These are phyloP conservation scores for Fusarium transvaalense DNA, from an alignment of 2,329 filamentous ascomycete species.

Conservation along the genomic window DNA sequence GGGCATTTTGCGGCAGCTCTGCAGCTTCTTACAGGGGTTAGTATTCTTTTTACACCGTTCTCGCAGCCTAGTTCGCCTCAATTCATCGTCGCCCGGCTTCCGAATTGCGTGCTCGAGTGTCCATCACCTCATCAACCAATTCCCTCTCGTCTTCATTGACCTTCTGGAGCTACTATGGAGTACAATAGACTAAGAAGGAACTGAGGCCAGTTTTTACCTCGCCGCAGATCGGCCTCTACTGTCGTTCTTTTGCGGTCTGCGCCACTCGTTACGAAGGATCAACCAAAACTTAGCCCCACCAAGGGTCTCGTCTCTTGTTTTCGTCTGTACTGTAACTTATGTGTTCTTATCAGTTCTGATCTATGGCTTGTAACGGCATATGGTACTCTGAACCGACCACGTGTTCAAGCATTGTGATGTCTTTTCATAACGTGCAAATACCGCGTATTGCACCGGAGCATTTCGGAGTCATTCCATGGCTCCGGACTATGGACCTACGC, in stretches of 20 bases:
- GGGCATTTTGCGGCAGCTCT: constrained; percentile 42
- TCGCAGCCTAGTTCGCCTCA: constrained; percentile 40
- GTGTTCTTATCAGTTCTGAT: constrained; percentile 14
- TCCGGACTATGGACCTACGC: not conserved
- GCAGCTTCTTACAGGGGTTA: constrained; percentile 33
- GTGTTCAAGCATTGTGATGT: constrained; percentile 24
- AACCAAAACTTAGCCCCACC: constrained; percentile 16
- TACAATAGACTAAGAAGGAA: constrained; percentile 16
- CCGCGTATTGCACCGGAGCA: constrained; percentile 18
- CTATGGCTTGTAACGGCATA: constrained; percentile 24
- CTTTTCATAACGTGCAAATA: constrained; percentile 1
- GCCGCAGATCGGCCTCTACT: constrained; percentile 43
- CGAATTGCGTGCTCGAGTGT: constrained; percentile 48
- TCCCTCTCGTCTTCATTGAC: constrained; percentile 20
- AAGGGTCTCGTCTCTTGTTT: constrained; percentile 9
- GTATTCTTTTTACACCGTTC: constrained; percentile 31
- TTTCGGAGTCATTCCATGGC: constrained; percentile 16
- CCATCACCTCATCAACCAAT: constrained; percentile 41
- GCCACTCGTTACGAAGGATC: constrained; percentile 32
- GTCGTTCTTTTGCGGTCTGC: constrained; percentile 11
- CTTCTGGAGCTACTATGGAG: constrained; percentile 33
- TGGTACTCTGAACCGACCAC: constrained; percentile 20
- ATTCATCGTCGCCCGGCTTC: constrained; percentile 39
- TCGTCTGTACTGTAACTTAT: too few species aligned
- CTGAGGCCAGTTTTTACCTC: constrained; percentile 30